These are phyloP conservation scores for Quercus variabilis DNA, from an alignment of 306 rosid species.

Conservation along the genomic window DNA sequence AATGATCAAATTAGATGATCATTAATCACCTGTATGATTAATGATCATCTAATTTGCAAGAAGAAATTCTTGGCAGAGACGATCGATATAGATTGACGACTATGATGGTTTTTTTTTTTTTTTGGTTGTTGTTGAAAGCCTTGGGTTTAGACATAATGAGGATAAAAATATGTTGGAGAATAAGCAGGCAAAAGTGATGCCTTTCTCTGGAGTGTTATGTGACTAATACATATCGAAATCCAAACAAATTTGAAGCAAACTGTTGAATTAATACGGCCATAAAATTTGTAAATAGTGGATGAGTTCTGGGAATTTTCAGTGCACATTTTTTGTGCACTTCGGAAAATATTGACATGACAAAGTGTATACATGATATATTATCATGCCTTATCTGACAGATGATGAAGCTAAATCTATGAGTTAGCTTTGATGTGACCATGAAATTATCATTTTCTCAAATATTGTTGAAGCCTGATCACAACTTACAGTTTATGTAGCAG, in stretches of 20 bases:
- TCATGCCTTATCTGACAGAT: too few species aligned
- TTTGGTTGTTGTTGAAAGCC: too few species aligned
- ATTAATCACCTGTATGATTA: too few species aligned
- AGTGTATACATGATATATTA: background rate
- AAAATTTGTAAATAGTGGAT: background rate
- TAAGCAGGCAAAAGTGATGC: background rate
- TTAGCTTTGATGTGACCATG: background rate
- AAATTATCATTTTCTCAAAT: background rate
- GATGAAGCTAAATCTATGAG: background rate
- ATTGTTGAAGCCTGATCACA: background rate
- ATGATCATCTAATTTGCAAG: slow-evolving; percentile 1
- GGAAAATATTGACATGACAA: background rate
- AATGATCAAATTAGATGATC: too few species aligned
- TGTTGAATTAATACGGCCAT: background rate
- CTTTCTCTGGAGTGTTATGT: background rate
- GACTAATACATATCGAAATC: background rate
- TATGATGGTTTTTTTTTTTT: background rate
- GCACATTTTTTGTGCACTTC: background rate
- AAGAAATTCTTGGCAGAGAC: background rate
- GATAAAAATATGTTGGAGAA: background rate
- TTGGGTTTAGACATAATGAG: background rate
- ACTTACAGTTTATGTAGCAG: background rate
- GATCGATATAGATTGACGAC: background rate
- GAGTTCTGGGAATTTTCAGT: background rate
- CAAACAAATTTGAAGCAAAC: background rate